These are phyloP conservation scores for Patellaria atrata DNA, from an alignment of 495 filamentous ascomycete genomes.

Conservation along the genomic window DNA sequence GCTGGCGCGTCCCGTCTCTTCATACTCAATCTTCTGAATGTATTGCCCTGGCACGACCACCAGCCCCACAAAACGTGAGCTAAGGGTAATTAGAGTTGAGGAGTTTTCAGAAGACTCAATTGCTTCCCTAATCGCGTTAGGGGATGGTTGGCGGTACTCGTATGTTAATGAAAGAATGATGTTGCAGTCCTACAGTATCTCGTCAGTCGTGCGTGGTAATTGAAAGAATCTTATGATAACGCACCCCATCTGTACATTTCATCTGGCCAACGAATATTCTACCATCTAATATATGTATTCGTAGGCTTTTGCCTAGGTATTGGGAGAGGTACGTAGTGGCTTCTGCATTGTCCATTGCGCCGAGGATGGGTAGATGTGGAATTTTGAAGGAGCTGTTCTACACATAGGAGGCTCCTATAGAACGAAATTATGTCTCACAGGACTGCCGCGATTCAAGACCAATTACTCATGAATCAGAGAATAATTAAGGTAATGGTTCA, in stretches of 20 bases:
- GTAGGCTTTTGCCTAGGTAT: slow-evolving; percentile 52
- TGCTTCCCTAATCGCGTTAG: slow-evolving; percentile 8
- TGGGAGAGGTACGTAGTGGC: slow-evolving; percentile 18
- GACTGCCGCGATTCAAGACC: no score
- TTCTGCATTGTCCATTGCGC: slow-evolving; percentile 15
- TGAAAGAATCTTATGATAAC: not conserved
- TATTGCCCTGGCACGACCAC: slow-evolving; percentile 80
- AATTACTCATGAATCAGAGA: no score
- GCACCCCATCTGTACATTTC: slow-evolving; percentile 86
- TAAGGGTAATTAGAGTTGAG: slow-evolving; percentile 50
- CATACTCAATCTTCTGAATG: slow-evolving; percentile 77
- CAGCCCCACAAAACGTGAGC: slow-evolving; percentile 70
- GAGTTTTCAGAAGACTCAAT: slow-evolving; percentile 18
- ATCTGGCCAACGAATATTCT: slow-evolving; percentile 83
- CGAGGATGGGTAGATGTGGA: no score
- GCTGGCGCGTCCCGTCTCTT: no score
- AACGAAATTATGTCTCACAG: no score
- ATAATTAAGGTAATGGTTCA: no score
- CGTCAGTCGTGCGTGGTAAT: no score
- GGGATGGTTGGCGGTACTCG: slow-evolving; percentile 67
- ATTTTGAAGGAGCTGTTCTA: no score
- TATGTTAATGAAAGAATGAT: slow-evolving; percentile 71
- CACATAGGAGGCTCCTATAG: no score
- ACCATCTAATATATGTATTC: slow-evolving; percentile 66
- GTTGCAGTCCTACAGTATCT: slow-evolving; percentile 51